Percentiles rank a stretch among this genome's conserved stretches.
These are phyloP conservation scores for Saprolegnia diclina DNA, from an alignment of 352 stramenopile species.

Conservation along the genomic window DNA sequence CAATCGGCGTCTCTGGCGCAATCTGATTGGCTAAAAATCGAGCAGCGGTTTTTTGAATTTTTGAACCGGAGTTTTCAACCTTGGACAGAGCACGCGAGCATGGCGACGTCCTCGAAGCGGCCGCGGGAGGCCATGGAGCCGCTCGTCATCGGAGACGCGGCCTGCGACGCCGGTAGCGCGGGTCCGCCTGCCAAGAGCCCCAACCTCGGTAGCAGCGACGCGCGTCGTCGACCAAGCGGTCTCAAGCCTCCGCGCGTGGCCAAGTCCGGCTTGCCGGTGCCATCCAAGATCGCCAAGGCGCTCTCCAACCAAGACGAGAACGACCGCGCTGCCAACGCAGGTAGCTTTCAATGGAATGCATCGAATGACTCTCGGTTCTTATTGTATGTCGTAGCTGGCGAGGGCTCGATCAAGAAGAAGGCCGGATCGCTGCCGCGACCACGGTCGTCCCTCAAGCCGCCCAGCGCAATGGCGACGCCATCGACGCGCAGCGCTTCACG, in stretches of 20 bases:
- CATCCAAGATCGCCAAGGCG: not conserved
- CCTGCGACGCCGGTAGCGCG: not conserved
- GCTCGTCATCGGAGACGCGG: not conserved
- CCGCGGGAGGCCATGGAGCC: slow-evolving; percentile 8
- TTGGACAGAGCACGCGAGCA: not conserved
- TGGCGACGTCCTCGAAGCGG: slow-evolving; percentile 19
- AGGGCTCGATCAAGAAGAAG: not conserved
- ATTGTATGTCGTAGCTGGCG: not conserved
- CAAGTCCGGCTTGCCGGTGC: slow-evolving; percentile 12
- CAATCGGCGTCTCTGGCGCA: not conserved
- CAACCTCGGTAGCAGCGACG: slow-evolving; percentile 11
- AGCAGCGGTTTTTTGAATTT: slow-evolving; percentile 22
- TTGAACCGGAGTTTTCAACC: slow-evolving; percentile 24
- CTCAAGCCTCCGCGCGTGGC: not conserved
- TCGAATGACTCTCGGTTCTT: not conserved
- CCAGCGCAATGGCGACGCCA: too few species aligned
- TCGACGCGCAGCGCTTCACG: too few species aligned
- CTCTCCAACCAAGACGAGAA: slow-evolving; percentile 21
- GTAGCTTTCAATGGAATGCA: not conserved
- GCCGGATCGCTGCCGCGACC: not conserved
- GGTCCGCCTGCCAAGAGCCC: slow-evolving; percentile 19
- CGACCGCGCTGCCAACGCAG: not conserved
- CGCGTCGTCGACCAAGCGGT: not conserved
- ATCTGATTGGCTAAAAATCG: slow-evolving; percentile 19
- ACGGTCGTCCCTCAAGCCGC: not conserved